Percentiles rank a stretch among this genome's conserved stretches.
phyloP scores from a whole-genome alignment of 306 rosid species.

The Senna siamea region DNA sequence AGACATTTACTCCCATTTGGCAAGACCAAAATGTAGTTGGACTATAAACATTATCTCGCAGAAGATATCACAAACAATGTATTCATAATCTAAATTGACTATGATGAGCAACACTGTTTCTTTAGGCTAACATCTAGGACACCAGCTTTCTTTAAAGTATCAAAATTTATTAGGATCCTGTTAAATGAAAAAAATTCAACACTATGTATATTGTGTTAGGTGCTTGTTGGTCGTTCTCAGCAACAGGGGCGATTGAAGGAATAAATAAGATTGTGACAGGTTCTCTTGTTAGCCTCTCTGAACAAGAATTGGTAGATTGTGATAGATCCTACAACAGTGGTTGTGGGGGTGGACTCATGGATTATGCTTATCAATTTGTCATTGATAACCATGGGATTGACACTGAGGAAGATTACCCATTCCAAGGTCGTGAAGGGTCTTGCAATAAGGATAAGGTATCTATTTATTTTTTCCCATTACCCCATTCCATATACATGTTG shows the following conservation, averaged over 20 bases:
- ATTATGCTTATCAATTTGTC: slow-evolving; percentile 74
- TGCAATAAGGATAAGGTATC: slow-evolving; percentile 73
- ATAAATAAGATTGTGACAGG: slow-evolving; percentile 87
- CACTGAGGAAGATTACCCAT: slow-evolving; percentile 83
- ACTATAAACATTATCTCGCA: neutral
- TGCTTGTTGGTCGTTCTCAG: slow-evolving; percentile 94
- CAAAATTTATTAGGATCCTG: neutral
- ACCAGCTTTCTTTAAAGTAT: neutral
- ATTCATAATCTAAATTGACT: slow-evolving; percentile 5
- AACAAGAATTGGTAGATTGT: slow-evolving; percentile 86
- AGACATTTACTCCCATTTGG: neutral
- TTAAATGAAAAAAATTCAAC: neutral
- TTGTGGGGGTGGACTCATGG: slow-evolving; percentile 89
- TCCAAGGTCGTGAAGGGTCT: slow-evolving; percentile 43
- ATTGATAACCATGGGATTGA: slow-evolving; percentile 81
- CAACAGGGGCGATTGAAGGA: slow-evolving; percentile 95
- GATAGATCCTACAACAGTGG: slow-evolving; percentile 72
- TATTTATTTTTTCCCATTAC: neutral
- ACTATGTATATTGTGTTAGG: slow-evolving; percentile 50
- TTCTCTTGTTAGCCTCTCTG: slow-evolving; percentile 87
- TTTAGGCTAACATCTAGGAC: neutral
- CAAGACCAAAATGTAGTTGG: neutral
- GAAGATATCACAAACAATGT: neutral
- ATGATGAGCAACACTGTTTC: neutral
- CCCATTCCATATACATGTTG: neutral